Conservation (phyloP, 139 green algal species). For the Micractinium sp. region DNA sequence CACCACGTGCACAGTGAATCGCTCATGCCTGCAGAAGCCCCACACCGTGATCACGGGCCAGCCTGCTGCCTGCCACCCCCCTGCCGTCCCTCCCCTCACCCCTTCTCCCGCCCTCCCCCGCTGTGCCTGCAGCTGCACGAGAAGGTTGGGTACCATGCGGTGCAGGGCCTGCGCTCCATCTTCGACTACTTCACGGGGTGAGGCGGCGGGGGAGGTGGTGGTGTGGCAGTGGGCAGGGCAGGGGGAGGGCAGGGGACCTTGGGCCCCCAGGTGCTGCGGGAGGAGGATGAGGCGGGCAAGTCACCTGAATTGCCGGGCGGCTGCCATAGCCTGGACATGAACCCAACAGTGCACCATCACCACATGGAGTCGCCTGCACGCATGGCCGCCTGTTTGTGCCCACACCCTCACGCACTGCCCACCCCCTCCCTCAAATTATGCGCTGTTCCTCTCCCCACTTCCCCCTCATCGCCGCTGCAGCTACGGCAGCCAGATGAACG, state of each 20-base stretch:
- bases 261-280: too few relatives aligned
- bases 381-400: not conserved
- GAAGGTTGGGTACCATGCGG: conserved; percentile 38
- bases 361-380: too few relatives aligned
- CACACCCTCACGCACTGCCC: not conserved
- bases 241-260: too few relatives aligned
- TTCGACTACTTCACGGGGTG: conserved; percentile 78
- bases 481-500: conserved; percentile 74
- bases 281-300: too few relatives aligned
- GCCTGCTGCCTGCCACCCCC: not conserved
- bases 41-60: too few relatives aligned
- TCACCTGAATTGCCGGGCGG: too few relatives aligned
- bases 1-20: not conserved
- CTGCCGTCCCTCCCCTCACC: too few relatives aligned
- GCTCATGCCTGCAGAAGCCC: not conserved
- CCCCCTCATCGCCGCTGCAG: conserved; percentile 15
- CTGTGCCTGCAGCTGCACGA: conserved; percentile 46
- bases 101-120: not conserved
- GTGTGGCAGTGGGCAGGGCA: not conserved
- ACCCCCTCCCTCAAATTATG: not conserved
- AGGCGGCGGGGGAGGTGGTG: not conserved
- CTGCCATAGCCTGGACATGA: too few relatives aligned
- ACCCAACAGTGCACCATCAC: too few relatives aligned
- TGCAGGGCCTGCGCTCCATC: conserved; percentile 48
- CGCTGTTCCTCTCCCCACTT: not conserved